Evolutionary conservation across 352 stramenopile species (phyloP).

Genomic region (Peronospora destructor): DNA sequence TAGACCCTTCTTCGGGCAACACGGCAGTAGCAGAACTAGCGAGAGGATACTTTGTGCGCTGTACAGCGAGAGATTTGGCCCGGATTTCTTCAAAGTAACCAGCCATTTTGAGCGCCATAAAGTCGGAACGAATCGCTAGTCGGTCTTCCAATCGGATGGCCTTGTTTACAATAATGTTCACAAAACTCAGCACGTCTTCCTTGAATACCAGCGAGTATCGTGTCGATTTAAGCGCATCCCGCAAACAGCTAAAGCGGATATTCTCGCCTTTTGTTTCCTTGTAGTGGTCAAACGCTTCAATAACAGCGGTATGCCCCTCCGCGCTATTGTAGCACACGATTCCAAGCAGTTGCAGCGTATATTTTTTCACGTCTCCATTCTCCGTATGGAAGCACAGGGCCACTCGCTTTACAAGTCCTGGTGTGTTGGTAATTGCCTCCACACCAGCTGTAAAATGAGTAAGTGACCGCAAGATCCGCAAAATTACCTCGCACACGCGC

Average conservation of each 20-base stretch:
- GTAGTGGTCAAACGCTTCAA: conserved; percentile 79
- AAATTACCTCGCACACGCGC: conserved; percentile 63
- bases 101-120: conserved; percentile 80
- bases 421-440: conserved; percentile 75
- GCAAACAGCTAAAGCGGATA: conserved; percentile 75
- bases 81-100: conserved; percentile 85
- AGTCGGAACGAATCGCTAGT: conserved; percentile 74
- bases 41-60: conserved; percentile 59
- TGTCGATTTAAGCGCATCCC: conserved; percentile 74
- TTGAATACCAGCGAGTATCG: conserved; percentile 84
- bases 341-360: conserved; percentile 70
- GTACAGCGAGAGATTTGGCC: conserved; percentile 70
- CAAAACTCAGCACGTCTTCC: conserved; percentile 82
- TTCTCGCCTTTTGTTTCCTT: conserved; percentile 77
- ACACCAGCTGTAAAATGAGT: conserved; percentile 76
- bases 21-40: conserved; percentile 32
- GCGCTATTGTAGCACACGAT: conserved; percentile 87
- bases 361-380: conserved; percentile 75
- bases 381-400: conserved; percentile 83
- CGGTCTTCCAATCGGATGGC: conserved; percentile 76
- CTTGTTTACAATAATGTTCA: conserved; percentile 88
- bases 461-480: conserved; percentile 68
- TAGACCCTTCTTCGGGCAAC: conserved; percentile 16
- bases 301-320: conserved; percentile 65
- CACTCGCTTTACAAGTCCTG: conserved; percentile 71